These are phyloP conservation scores for Zygosaccharomyces sapae DNA, from an alignment of 1,139 yeast species.

Conservation along the genomic window DNA sequence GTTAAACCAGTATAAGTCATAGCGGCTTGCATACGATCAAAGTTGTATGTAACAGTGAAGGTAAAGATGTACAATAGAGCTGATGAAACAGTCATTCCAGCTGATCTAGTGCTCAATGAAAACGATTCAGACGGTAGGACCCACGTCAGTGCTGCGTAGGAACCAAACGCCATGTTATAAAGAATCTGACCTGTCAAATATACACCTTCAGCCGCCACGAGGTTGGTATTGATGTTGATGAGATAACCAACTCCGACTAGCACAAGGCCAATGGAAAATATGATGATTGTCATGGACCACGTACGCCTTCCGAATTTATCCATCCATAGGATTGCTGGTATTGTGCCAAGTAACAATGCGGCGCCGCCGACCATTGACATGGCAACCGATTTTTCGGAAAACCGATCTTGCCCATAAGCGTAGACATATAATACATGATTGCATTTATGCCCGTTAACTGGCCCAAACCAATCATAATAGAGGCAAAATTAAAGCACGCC, in stretches of 20 bases:
- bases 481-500: constrained; percentile 54
- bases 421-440: constrained; percentile 54
- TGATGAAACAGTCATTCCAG: constrained; percentile 55
- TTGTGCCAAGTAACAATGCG: constrained; percentile 53
- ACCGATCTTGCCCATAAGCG: constrained; percentile 47
- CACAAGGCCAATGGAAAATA: constrained; percentile 54
- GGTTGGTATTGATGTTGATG: constrained; percentile 39
- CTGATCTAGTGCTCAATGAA: constrained; percentile 45
- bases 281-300: constrained; percentile 40
- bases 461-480: constrained; percentile 54
- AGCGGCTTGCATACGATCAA: constrained; percentile 52
- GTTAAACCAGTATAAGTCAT: constrained; percentile 61
- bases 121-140: constrained; percentile 50
- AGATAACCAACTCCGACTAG: constrained; percentile 53
- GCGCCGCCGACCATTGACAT: constrained; percentile 65
- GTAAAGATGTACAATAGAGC: constrained; percentile 57
- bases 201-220: constrained; percentile 51
- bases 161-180: constrained; percentile 61
- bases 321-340: constrained; percentile 59
- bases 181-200: constrained; percentile 57
- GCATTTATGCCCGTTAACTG: constrained; percentile 57
- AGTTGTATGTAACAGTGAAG: constrained; percentile 56
- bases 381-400: constrained; percentile 43
- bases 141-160: constrained; percentile 62
- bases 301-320: constrained; percentile 52